Evolutionary conservation across 306 rosid species (phyloP).

Genomic region (Clitoria ternatea): DNA sequence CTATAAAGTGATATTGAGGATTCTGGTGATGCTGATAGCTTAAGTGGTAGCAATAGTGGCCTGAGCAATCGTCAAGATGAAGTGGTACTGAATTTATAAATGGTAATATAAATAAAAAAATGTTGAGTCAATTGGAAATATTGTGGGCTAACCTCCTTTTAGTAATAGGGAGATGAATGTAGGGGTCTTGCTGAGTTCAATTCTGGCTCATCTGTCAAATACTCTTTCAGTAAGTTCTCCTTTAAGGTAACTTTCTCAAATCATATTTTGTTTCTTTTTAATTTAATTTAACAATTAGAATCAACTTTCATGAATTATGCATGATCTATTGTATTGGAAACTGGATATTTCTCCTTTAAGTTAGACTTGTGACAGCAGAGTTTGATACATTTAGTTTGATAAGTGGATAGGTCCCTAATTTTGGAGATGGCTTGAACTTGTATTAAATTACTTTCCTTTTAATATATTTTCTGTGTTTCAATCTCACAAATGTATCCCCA

Average conservation of each 20-base stretch:
- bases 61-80: constrained; percentile 85
- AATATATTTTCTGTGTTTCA: constrained; percentile 9
- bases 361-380: constrained; percentile 80
- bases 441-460: constrained; percentile 15
- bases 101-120: too few species aligned
- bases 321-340: too few species aligned
- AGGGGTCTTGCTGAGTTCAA: constrained; percentile 88
- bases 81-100: constrained; percentile 58
- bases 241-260: constrained; percentile 60
- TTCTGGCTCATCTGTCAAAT: constrained; percentile 64
- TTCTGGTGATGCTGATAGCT: constrained; percentile 82
- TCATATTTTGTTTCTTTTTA: too few species aligned
- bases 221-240: constrained; percentile 92
- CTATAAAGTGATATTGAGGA: constrained; percentile 69
- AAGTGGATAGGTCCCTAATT: constrained; percentile 80
- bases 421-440: constrained; percentile 87
- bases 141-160: constrained; percentile 31
- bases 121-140: not conserved
- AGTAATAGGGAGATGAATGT: constrained; percentile 74
- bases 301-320: too few species aligned
- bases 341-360: too few species aligned
- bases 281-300: too few species aligned
- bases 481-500: not conserved
- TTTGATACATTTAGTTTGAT: constrained; percentile 82
- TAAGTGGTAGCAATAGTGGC: constrained; percentile 88